These are phyloP conservation scores for Penicillium sclerotiorum DNA, from an alignment of 2,329 filamentous ascomycete species.

Conservation along the genomic window DNA sequence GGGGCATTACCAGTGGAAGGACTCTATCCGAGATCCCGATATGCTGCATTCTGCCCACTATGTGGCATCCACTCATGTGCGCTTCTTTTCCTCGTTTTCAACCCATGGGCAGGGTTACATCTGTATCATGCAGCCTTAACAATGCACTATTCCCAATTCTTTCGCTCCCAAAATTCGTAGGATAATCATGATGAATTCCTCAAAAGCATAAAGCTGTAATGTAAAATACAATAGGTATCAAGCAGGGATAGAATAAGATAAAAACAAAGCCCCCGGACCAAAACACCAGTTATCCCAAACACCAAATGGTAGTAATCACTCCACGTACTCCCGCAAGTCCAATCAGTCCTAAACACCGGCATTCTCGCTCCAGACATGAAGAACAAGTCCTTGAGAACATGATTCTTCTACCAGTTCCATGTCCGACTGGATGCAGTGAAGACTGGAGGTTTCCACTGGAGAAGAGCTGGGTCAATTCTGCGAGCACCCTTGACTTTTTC, in stretches of 20 bases:
- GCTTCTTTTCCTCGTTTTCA: no score
- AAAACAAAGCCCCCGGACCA: not conserved
- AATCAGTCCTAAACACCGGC: no score
- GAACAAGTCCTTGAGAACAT: no score
- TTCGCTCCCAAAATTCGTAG: no score
- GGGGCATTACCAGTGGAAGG: not conserved
- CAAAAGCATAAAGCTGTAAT: not conserved
- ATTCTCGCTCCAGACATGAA: no score
- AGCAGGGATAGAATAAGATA: slow-evolving; percentile 1
- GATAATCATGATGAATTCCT: not conserved
- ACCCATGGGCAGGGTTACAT: slow-evolving; percentile 4
- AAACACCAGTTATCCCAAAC: slow-evolving; percentile 10
- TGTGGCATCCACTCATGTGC: no score
- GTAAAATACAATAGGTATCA: slow-evolving; percentile 12
- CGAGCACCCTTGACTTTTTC: slow-evolving; percentile 74
- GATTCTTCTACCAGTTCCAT: slow-evolving; percentile 79
- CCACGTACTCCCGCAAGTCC: not conserved
- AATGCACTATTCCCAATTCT: slow-evolving; percentile 7
- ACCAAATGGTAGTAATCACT: slow-evolving; percentile 1
- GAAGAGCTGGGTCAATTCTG: slow-evolving; percentile 72
- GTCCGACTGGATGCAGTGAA: slow-evolving; percentile 88
- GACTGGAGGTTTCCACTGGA: slow-evolving; percentile 95
- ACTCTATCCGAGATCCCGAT: no score
- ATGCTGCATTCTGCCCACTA: no score
- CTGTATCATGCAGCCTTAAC: slow-evolving; percentile 12